These are phyloP conservation scores for Aspergillus tamarii DNA, from an alignment of 2,329 filamentous ascomycete species.

Conservation along the genomic window DNA sequence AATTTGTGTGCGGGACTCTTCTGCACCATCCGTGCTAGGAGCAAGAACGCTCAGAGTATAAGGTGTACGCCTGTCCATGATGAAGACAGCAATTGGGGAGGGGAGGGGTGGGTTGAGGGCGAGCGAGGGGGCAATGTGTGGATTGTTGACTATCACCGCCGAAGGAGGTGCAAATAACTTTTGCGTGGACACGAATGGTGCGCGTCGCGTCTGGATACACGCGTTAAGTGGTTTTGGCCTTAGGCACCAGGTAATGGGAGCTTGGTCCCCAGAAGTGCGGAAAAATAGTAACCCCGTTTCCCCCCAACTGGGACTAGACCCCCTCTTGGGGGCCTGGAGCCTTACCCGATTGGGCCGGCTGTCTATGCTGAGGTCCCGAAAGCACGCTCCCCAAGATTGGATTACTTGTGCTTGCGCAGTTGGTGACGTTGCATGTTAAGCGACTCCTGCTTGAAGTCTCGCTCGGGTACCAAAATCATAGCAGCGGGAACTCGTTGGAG, in stretches of 20 bases:
- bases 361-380: conserved; percentile 24
- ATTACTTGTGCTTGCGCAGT: conserved; percentile 19
- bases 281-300: conserved; percentile 14
- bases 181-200: conserved; percentile 31
- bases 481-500: conserved; percentile 7
- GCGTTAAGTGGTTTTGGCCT: conserved; percentile 46
- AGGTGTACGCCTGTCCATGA: conserved; percentile 85
- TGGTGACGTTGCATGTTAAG: conserved; percentile 20
- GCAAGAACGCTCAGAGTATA: conserved; percentile 83
- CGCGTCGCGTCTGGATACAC: conserved; percentile 40
- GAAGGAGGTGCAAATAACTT: conserved; percentile 29
- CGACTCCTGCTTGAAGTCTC: conserved; percentile 7
- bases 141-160: conserved; percentile 13
- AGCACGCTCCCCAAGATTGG: conserved; percentile 22
- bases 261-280: conserved; percentile 1
- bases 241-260: not conserved
- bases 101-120: conserved; percentile 19
- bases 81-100: conserved; percentile 25
- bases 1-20: conserved; percentile 71
- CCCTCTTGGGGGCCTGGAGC: conserved; percentile 19
- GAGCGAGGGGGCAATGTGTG: conserved; percentile 15
- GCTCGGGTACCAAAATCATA: conserved; percentile 6
- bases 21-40: conserved; percentile 65
- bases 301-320: conserved; percentile 16
- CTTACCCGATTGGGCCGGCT: conserved; percentile 33